Conservation (phyloP, 305 asterid species). For the Euphrasia arctica region DNA sequence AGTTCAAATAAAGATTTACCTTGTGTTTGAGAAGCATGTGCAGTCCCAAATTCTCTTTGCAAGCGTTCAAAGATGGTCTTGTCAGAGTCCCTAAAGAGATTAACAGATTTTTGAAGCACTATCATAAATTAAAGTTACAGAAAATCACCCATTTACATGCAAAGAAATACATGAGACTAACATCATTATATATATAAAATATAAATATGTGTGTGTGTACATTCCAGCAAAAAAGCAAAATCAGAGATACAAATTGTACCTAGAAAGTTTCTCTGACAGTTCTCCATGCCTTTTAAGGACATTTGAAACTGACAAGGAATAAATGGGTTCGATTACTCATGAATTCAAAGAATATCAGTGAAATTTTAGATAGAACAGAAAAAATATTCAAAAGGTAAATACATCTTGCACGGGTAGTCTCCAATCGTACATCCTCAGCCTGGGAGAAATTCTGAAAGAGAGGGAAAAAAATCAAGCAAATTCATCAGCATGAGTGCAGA, state of each 20-base stretch:
- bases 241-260: slow-evolving; percentile 37
- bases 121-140: slow-evolving; percentile 12
- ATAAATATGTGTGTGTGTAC: not conserved
- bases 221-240: slow-evolving; percentile 10
- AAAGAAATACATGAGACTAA: slow-evolving; percentile 12
- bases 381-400: slow-evolving; percentile 21
- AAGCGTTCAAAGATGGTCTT: slow-evolving; percentile 82
- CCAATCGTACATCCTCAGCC: slow-evolving; percentile 52
- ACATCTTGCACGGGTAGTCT: slow-evolving; percentile 74
- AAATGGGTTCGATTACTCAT: slow-evolving; percentile 15
- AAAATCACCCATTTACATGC: slow-evolving; percentile 18
- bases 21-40: slow-evolving; percentile 83
- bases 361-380: slow-evolving; percentile 17
- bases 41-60: slow-evolving; percentile 87
- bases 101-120: slow-evolving; percentile 29
- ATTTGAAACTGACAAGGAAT: slow-evolving; percentile 61
- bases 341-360: slow-evolving; percentile 4
- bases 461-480: slow-evolving; percentile 13
- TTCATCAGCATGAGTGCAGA: slow-evolving; percentile 17
- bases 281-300: slow-evolving; percentile 90
- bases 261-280: slow-evolving; percentile 84
- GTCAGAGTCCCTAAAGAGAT: slow-evolving; percentile 78
- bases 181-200: not conserved
- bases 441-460: slow-evolving; percentile 44
- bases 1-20: slow-evolving; percentile 39